These are phyloP conservation scores for Ceratocystis cubensis DNA, from an alignment of 2,329 filamentous ascomycete species.

Conservation along the genomic window DNA sequence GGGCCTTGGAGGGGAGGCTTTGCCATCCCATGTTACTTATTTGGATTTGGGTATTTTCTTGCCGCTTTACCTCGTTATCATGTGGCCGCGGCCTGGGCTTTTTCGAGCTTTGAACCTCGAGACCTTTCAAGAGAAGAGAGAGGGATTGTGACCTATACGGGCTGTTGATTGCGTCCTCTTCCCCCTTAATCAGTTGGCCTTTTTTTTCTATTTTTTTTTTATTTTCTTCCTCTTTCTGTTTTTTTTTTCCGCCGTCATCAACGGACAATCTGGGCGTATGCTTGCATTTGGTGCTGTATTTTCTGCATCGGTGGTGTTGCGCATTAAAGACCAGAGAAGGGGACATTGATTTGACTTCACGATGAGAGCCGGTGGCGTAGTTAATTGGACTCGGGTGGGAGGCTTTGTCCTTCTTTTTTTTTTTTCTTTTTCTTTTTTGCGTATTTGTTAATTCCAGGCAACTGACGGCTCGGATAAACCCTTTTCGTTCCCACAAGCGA, in stretches of 20 bases:
- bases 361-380: too few species aligned
- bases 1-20: neutral
- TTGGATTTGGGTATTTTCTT: neutral
- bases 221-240: neutral
- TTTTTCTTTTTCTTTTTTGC: neutral
- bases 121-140: neutral
- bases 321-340: too few species aligned
- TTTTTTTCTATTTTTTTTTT: neutral
- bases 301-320: neutral
- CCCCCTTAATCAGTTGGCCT: neutral
- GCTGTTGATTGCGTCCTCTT: neutral
- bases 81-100: neutral
- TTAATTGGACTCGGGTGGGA: too few species aligned
- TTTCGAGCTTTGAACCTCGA: neutral
- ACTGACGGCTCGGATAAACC: slow-evolving; percentile 1
- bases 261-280: neutral
- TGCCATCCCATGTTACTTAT: neutral
- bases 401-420: too few species aligned
- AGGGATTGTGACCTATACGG: neutral
- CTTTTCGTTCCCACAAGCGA: neutral
- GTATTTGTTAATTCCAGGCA: neutral
- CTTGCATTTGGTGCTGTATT: neutral
- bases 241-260: neutral
- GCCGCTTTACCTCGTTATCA: neutral
- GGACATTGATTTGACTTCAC: too few species aligned